Percentiles rank a stretch among this genome's conserved stretches.
Evolutionary conservation across 179 eudicot genomes (phyloP).

Genomic region (Pouteria campechiana): DNA sequence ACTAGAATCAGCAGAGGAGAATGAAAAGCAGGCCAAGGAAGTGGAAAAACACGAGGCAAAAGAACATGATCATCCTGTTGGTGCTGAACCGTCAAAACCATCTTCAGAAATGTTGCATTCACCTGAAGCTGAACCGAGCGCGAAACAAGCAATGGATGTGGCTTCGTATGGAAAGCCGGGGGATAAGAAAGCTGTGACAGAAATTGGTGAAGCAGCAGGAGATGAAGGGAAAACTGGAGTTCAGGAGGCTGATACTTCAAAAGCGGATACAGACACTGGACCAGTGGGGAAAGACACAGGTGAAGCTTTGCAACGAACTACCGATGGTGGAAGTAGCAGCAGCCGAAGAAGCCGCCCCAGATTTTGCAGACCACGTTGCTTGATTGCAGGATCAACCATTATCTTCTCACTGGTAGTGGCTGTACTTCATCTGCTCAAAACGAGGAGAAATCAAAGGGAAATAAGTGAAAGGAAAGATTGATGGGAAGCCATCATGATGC

Average conservation of each 20-base stretch:
- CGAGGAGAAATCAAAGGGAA: constrained; percentile 7
- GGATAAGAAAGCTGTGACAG: background rate
- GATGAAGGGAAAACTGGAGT: background rate
- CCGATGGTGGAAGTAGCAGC: too few relatives aligned
- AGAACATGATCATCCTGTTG: background rate
- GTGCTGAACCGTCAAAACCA: too few relatives aligned
- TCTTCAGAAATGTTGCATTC: too few relatives aligned
- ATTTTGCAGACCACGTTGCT: too few relatives aligned
- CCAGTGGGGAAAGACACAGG: background rate
- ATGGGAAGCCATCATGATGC: too few relatives aligned
- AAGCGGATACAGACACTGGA: background rate
- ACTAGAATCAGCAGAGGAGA: too few relatives aligned
- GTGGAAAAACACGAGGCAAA: background rate
- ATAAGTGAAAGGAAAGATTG: constrained; percentile 3
- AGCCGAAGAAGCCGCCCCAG: too few relatives aligned
- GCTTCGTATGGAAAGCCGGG: background rate
- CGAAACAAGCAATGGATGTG: too few relatives aligned
- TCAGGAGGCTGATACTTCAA: background rate
- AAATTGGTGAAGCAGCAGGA: background rate
- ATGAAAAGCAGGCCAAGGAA: background rate
- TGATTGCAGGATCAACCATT: constrained; percentile 26
- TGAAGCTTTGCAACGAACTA: constrained; percentile 9
- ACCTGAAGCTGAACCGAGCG: too few relatives aligned
- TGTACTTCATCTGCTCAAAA: constrained; percentile 13
- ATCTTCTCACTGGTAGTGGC: constrained; percentile 18